phyloP scores from a whole-genome alignment of 2,329 filamentous ascomycete genomes.

The Colletotrichum sp. region DNA sequence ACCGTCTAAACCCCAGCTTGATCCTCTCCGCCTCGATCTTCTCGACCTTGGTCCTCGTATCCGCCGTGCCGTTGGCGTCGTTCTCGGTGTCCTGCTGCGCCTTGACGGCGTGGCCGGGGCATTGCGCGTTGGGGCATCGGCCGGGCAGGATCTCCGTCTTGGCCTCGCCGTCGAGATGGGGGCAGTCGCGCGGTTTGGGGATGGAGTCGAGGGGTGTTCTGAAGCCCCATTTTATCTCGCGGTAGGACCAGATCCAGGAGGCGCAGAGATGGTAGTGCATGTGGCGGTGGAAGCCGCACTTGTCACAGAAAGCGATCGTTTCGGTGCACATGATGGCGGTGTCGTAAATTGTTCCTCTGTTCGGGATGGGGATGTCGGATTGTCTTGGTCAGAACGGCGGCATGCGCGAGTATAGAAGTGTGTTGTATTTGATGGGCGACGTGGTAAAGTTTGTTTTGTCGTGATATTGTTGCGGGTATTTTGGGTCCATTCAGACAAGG shows the following conservation, averaged over 20 bases:
- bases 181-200: conserved; percentile 12
- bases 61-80: conserved; percentile 56
- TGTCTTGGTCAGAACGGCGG: background rate
- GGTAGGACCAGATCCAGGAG: conserved; percentile 1
- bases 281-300: conserved; percentile 19
- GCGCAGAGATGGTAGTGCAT: conserved; percentile 21
- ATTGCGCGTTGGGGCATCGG: conserved; percentile 7
- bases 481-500: too few species aligned
- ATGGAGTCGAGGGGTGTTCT: background rate
- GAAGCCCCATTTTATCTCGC: conserved; percentile 8
- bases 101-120: background rate
- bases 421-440: background rate
- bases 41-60: conserved; percentile 88
- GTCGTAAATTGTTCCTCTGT: background rate
- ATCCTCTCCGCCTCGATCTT: conserved; percentile 72
- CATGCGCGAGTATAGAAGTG: background rate
- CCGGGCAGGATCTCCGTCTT: conserved; percentile 12
- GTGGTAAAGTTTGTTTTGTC: background rate
- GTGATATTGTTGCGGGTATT: background rate
- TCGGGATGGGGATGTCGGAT: background rate
- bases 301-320: conserved; percentile 17
- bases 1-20: conserved; percentile 5
- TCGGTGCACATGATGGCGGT: conserved; percentile 20
- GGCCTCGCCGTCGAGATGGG: conserved; percentile 5
- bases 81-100: background rate